Percentiles rank a stretch among this genome's conserved stretches.
These are phyloP conservation scores for Exophiala bonariae DNA, from an alignment of 2,329 filamentous ascomycete genomes.

Conservation along the genomic window DNA sequence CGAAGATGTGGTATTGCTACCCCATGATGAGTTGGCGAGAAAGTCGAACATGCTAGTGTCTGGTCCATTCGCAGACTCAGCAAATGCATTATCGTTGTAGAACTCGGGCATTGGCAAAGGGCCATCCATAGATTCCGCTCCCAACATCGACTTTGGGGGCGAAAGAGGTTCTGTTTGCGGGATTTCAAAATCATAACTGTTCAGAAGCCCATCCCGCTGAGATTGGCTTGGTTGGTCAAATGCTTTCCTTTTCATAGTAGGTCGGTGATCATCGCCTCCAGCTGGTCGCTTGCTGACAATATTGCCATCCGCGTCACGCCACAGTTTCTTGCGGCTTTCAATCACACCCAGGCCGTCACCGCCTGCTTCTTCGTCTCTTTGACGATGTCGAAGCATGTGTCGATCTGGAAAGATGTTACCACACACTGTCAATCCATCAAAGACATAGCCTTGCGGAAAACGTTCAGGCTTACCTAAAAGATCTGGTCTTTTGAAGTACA, in stretches of 20 bases:
- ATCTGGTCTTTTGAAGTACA: constrained; percentile 63
- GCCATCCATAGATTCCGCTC: constrained; percentile 10
- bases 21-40: constrained; percentile 22
- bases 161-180: constrained; percentile 12
- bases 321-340: constrained; percentile 52
- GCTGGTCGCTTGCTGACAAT: constrained; percentile 42
- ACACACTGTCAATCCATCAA: too few species aligned
- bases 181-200: background rate
- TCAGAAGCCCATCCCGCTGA: background rate
- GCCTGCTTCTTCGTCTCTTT: constrained; percentile 53
- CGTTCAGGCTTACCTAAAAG: constrained; percentile 55
- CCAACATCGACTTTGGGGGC: constrained; percentile 13
- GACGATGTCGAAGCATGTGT: constrained; percentile 56
- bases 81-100: constrained; percentile 2
- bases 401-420: constrained; percentile 46
- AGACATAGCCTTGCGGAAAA: too few species aligned
- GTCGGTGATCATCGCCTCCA: constrained; percentile 1
- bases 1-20: constrained; percentile 2
- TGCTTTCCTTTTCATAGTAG: constrained; percentile 4
- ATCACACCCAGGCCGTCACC: constrained; percentile 47
- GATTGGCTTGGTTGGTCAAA: background rate
- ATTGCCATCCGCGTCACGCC: constrained; percentile 48
- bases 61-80: constrained; percentile 5
- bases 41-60: constrained; percentile 24
- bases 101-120: constrained; percentile 5